Base-by-base conservation (phyloP, 106 monocot genomes). In the Narthecium ossifragum region DNA sequence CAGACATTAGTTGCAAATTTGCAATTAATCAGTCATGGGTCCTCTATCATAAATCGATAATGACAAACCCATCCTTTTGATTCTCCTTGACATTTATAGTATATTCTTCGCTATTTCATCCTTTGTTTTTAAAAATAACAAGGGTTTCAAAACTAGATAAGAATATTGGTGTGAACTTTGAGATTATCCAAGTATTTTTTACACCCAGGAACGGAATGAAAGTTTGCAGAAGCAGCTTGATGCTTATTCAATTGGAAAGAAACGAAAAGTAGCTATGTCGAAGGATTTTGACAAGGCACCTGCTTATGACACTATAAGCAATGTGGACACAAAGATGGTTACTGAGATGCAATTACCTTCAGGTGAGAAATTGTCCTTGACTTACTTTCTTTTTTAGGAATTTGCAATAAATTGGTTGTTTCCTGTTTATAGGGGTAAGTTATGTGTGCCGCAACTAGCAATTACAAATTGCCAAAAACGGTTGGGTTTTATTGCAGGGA, bases 221-320 rank as follows among this genome's bases (percentile, higher is more conserved):
- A 65, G 57, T 57, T 60, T 86, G 51, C 81, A 86, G 31, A 75
- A 82, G 32, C 80, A 86, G 62, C 70, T 86, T 34, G 81, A 86
- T 72, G 51, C 71, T 51, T 77, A 78, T 65, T 75, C 86, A 46
- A 82, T 86, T 45, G 51, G 68, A 26, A 78, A 57, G 53, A 81
- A 78, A 64, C 53, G 86, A 40, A 86, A 86, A 60, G 81, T 47
- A 27, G 50, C 75, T 17, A 86, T 69, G 53, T 41, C 60, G 30
- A 81, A 78, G 56, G 25, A 30, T 34, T 51, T 52, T 1, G 72
- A 76, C 30, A 72, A 69, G 32, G 12, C 55, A 64, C 26, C 27
- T 73, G 32, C 34, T 21, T 47, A 65, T 62, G 65, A 59, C 61
- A 24, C 41, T 29, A 10, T 37, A 14, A 48, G 20, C 32, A 53